Base-by-base conservation (phyloP, 495 filamentous ascomycete species). In the Aeminium ludgeri region DNA sequence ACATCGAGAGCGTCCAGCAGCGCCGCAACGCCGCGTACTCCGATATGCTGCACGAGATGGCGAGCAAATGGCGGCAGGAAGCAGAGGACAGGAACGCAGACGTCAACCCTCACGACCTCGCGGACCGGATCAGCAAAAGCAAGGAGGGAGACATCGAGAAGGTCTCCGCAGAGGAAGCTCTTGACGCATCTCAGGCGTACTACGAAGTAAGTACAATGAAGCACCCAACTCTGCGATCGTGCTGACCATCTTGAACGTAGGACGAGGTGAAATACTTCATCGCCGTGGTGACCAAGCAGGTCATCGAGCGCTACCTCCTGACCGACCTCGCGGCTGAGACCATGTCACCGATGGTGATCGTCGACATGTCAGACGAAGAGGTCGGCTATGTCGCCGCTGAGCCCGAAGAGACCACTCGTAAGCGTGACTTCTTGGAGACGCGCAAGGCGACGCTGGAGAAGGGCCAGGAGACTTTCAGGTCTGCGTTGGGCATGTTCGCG, bases 251-350 rank as follows among this genome's bases (percentile, higher is more conserved):
- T n/a, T n/a, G n/a, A n/a, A n/a, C n/a, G n/a, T n/a, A 52, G 56
- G 52, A 56, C 18, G 45, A 58, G 38, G 30, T 44, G 12, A 61
- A 56, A 42, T 53, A 47, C 44, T 59, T 61, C 43, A 48, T 59
- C 36, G 43, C 43, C 16, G 34, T 11, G 19, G 46, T 59, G 30
- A 45, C 47, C 19, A 55, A 50, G 31, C 57, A 59, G 30, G 59
- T 60, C 17, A 44, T 59, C 35, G 59, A 62, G 37, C 55, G 59
- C 6, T 52, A 60, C 42, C 44, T 62, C 7, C 39, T 62, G 3
- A 33, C 38, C 3, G 15, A 44, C 6, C 49, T 62, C 4, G 34
- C 43, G 10, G n/a, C n/a, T n/a, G 46, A 41, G 10, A 49, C 57
- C 17, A 20, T 60, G 10, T 55, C 51, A 13, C 52, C 59, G 10